phyloP scores from a whole-genome alignment of 169 alveolate genomes.

The Plasmodium reichenowi region DNA sequence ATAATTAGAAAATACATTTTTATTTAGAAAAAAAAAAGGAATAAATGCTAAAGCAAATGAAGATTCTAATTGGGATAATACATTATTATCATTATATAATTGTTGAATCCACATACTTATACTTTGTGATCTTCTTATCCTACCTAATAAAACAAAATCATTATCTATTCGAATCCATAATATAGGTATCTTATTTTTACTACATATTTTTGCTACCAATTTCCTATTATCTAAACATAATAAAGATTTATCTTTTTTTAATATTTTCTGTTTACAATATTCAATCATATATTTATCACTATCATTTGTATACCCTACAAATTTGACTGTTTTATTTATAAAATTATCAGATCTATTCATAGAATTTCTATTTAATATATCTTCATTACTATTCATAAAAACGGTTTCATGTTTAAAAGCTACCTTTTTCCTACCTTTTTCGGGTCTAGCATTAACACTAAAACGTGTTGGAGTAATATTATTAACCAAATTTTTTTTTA shows the following conservation, averaged over 20 bases:
- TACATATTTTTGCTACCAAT: conserved; percentile 89
- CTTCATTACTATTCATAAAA: conserved; percentile 30
- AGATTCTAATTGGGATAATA: conserved; percentile 87
- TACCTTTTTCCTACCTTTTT: conserved; percentile 85
- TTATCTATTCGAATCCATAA: conserved; percentile 90
- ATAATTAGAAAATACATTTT: conserved; percentile 7
- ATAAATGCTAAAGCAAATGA: conserved; percentile 78
- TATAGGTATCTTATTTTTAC: conserved; percentile 87
- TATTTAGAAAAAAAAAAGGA: conserved; percentile 67
- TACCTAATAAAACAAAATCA: conserved; percentile 79
- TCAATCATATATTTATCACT: conserved; percentile 81
- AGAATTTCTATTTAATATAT: conserved; percentile 7
- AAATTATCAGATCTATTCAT: conserved; percentile 13
- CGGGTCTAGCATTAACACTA: conserved; percentile 87
- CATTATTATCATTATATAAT: conserved; percentile 85
- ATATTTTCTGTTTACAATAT: conserved; percentile 77
- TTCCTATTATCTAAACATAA: conserved; percentile 87
- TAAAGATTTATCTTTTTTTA: conserved; percentile 76
- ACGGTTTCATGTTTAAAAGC: conserved; percentile 72
- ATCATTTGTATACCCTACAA: conserved; percentile 77
- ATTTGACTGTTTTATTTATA: conserved; percentile 69
- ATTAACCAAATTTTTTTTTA: conserved; percentile 76
- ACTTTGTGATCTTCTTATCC: conserved; percentile 87
- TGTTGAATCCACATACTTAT: conserved; percentile 92
- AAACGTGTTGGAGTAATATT: conserved; percentile 77